Evolutionary conservation across 176 grass and related monocot species (phyloP), one percentile per base, ranked within the genome.

Genomic region (Oryza glaberrima): DNA sequence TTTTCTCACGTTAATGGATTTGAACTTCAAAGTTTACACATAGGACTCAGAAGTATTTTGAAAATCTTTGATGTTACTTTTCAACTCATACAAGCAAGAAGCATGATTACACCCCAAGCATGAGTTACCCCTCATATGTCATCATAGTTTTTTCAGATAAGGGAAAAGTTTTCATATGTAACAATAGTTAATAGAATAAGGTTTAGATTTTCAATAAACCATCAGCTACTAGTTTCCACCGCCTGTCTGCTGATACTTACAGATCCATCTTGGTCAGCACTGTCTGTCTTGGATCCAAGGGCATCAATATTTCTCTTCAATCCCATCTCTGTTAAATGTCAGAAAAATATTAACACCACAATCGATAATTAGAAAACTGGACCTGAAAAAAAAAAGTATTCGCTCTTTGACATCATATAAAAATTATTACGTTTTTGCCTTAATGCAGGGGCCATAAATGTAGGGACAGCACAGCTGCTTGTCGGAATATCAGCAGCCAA

Each of bases 301-400:
- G 84, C 51, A 84, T 81, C 69, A 14, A 87, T 70, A 52, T 87
- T 94, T 83, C 92, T 89, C 81, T 94, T 94, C 68, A 76, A 66
- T 66, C 66, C 79, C 40, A 49, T 65, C 23, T 70, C 90, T 94
- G 90, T 75, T 73, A 86, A 82, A 58, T 44, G 61, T 51, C 45
- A 87, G 14, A 85, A 61, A 66, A 75, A 75, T n/a, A 85, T 90
- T 76, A 90, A 75, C 68, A 79, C 76, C n/a, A 54, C 23, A 86
- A 68, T 83, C 23, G 52, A 54, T 12, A 65, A 85, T 76, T 83
- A 26, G 77, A 11, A 69, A 25, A 73, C 46, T 72, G 77, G 58
- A 77, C 26, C 11, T 74, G 54, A 51, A 71, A 77, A 69, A 69
- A 26, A 69, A 26, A 48, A 72, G 76, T 64, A 90, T 84, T 78